These are phyloP conservation scores for Lactifluus rugatus DNA, from an alignment of 768 basidiomycete genomes.

Conservation along the genomic window DNA sequence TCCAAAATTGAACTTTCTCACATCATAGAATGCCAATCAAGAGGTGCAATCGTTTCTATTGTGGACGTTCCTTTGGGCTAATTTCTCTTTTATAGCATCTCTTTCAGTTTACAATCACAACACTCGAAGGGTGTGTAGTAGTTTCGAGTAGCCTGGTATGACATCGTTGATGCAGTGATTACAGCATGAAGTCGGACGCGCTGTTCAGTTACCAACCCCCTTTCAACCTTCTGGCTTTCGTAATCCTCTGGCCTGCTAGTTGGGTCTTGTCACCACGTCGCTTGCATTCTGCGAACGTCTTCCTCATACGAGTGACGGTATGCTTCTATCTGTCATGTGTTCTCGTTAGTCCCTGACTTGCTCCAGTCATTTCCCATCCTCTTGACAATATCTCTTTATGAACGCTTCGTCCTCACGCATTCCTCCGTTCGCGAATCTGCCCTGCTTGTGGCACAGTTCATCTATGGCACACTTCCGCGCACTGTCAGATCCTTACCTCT, in stretches of 20 bases:
- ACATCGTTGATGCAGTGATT: constrained; percentile 6
- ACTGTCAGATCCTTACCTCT: constrained; percentile 66
- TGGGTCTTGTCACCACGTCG: constrained; percentile 65
- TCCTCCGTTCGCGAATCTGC: constrained; percentile 42
- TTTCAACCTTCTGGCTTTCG: constrained; percentile 75
- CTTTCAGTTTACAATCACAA: constrained; percentile 78
- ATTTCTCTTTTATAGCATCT: constrained; percentile 44
- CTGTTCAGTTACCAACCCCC: constrained; percentile 90
- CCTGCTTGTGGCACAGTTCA: constrained; percentile 40
- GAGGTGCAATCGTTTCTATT: constrained; percentile 33
- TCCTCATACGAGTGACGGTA: constrained; percentile 75
- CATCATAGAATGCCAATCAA: constrained; percentile 44
- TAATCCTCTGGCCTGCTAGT: constrained; percentile 70
- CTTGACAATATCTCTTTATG: constrained; percentile 66
- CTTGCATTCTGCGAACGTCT: constrained; percentile 78
- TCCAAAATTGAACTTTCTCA: not conserved
- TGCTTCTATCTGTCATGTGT: constrained; percentile 18
- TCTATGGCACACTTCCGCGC: constrained; percentile 60
- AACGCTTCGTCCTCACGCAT: constrained; percentile 54
- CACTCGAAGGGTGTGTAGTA: constrained; percentile 67
- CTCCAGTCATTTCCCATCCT: constrained; percentile 66
- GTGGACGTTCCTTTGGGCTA: not conserved
- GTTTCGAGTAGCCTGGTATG: not conserved
- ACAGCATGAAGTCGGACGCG: constrained; percentile 78
- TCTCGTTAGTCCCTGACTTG: not conserved